Evolutionary conservation across 768 basidiomycete genomes (phyloP).

Genomic region (Xerocomellus amylosporus): DNA sequence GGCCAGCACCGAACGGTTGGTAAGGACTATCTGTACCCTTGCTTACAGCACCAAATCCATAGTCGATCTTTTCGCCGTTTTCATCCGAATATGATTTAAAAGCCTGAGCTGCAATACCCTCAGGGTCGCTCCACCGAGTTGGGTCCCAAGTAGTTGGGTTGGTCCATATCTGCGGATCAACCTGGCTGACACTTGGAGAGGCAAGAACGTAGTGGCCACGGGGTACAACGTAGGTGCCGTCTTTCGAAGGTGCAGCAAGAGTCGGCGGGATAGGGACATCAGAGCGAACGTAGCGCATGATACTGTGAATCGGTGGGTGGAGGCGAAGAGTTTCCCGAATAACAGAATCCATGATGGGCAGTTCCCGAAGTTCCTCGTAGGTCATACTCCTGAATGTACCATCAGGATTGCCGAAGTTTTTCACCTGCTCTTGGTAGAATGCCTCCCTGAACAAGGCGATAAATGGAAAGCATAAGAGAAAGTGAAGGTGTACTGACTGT

Average conservation of each 20-base stretch:
- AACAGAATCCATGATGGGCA: constrained; percentile 82
- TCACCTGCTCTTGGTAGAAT: constrained; percentile 87
- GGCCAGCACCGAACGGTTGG: constrained; percentile 96
- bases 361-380: constrained; percentile 80
- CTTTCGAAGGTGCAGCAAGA: constrained; percentile 73
- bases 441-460: constrained; percentile 53
- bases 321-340: constrained; percentile 92
- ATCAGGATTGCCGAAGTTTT: constrained; percentile 73
- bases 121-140: constrained; percentile 78
- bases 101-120: constrained; percentile 79
- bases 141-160: constrained; percentile 74
- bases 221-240: constrained; percentile 78
- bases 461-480: not conserved
- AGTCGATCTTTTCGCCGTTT: constrained; percentile 88
- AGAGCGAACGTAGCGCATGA: constrained; percentile 88
- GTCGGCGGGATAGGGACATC: constrained; percentile 81
- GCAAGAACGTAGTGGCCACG: constrained; percentile 89
- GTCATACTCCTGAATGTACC: constrained; percentile 77
- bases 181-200: constrained; percentile 81
- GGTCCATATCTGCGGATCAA: constrained; percentile 83
- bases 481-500: constrained; percentile 49
- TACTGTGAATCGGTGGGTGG: constrained; percentile 95
- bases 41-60: constrained; percentile 91
- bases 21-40: constrained; percentile 97
- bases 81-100: constrained; percentile 72